Conservation (phyloP, 208 protist genomes). For the Strigomonas culicis region DNA sequence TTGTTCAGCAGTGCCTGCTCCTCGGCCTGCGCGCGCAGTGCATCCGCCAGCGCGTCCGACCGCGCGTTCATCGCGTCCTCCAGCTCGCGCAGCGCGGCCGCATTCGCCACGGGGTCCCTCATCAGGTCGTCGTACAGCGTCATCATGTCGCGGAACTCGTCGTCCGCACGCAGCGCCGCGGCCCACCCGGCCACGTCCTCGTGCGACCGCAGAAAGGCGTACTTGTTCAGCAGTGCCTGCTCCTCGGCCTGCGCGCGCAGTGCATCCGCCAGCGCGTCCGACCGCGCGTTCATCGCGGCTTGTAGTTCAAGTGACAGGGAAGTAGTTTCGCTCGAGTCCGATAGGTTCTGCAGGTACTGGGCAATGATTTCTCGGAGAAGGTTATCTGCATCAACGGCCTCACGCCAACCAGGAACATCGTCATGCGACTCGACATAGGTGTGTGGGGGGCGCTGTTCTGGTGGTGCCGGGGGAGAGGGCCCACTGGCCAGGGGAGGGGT, state of each 20-base stretch:
- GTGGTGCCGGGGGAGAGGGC: background rate
- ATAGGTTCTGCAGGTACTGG: background rate
- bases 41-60: slow-evolving; percentile 8
- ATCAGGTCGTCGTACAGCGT: slow-evolving; percentile 17
- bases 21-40: background rate
- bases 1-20: slow-evolving; percentile 7
- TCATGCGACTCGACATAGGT: slow-evolving; percentile 16
- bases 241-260: background rate
- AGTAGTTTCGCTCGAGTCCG: background rate
- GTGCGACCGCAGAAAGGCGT: slow-evolving; percentile 14
- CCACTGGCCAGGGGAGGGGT: background rate
- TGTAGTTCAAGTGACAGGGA: slow-evolving; percentile 6
- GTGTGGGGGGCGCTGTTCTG: background rate
- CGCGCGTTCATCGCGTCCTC: slow-evolving; percentile 23
- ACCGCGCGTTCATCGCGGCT: slow-evolving; percentile 19
- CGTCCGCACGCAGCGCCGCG: slow-evolving; percentile 9
- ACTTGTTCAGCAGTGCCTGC: background rate
- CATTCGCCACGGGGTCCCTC: slow-evolving; percentile 23
- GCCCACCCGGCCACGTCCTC: slow-evolving; percentile 13
- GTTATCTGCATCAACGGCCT: background rate
- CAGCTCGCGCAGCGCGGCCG: slow-evolving; percentile 11
- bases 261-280: slow-evolving; percentile 6
- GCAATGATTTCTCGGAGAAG: background rate
- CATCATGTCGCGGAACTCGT: slow-evolving; percentile 11
- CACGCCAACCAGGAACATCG: slow-evolving; percentile 10